A percentile compares a stretch with the other conserved stretches of the same genome.
phyloP scores from a whole-genome alignment of 495 filamentous ascomycete species.

The Acidomyces sp. region DNA sequence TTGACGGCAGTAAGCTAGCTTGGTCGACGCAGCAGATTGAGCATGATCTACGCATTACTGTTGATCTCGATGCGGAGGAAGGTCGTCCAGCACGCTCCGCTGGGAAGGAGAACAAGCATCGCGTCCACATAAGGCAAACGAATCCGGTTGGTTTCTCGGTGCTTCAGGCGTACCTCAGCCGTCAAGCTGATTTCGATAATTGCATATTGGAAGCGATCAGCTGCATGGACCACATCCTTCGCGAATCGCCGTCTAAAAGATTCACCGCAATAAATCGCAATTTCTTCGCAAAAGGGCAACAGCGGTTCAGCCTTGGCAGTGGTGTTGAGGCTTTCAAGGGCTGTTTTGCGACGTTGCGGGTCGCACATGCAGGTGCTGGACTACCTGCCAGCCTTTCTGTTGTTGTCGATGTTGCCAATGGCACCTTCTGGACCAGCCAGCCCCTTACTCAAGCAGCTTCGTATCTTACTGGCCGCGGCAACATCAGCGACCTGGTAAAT shows the following conservation, averaged over 20 bases:
- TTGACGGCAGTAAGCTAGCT: slow-evolving; percentile 64
- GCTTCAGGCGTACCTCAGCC: slow-evolving; percentile 51
- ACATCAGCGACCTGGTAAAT: slow-evolving; percentile 14
- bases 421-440: slow-evolving; percentile 50
- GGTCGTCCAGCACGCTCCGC: slow-evolving; percentile 20
- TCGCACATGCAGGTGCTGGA: slow-evolving; percentile 38
- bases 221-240: slow-evolving; percentile 80
- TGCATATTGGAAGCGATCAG: slow-evolving; percentile 66
- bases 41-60: slow-evolving; percentile 32
- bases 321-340: slow-evolving; percentile 72
- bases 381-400: slow-evolving; percentile 34
- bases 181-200: slow-evolving; percentile 44
- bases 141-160: slow-evolving; percentile 48
- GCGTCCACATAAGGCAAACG: slow-evolving; percentile 45
- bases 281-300: slow-evolving; percentile 47
- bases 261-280: slow-evolving; percentile 60
- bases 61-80: slow-evolving; percentile 57
- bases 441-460: slow-evolving; percentile 13
- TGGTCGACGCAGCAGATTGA: slow-evolving; percentile 40
- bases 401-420: slow-evolving; percentile 73
- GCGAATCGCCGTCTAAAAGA: slow-evolving; percentile 52
- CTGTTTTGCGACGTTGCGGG: slow-evolving; percentile 66
- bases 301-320: slow-evolving; percentile 34
- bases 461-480: slow-evolving; percentile 15
- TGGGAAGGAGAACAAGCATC: slow-evolving; percentile 37